Percentiles rank a stretch among this genome's conserved stretches.
Conservation (phyloP, 2,329 filamentous ascomycete species). For the Colletotrichum tropicicola region DNA sequence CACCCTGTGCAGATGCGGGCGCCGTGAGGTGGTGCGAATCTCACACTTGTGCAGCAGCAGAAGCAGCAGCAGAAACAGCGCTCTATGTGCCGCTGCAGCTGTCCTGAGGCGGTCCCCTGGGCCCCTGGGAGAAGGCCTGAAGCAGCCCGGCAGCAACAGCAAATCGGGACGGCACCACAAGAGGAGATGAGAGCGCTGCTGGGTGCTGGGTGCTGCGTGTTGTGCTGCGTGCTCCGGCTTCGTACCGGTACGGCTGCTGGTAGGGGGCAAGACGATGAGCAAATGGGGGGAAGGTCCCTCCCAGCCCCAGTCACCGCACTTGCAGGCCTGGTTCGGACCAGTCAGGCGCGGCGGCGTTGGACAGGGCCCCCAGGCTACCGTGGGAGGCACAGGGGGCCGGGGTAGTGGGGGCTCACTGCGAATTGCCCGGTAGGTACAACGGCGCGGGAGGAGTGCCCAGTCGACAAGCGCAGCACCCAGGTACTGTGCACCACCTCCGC, state of each 20-base stretch:
- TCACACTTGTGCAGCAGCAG: not conserved
- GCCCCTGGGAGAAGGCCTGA: no score
- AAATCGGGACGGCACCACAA: not conserved
- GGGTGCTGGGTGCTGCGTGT: no score
- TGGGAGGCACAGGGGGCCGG: slow-evolving; percentile 9
- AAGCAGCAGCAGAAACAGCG: not conserved
- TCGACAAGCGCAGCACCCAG: not conserved
- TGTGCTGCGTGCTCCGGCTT: not conserved
- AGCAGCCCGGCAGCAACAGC: no score
- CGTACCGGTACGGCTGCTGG: not conserved
- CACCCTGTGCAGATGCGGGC: slow-evolving; percentile 14
- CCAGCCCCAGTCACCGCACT: not conserved
- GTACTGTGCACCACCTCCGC: not conserved
- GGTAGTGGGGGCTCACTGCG: not conserved
- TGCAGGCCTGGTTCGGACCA: slow-evolving; percentile 13
- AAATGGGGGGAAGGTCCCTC: not conserved
- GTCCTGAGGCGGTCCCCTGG: no score
- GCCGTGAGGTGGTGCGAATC: not conserved
- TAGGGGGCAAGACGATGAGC: not conserved
- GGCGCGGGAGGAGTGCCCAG: not conserved
- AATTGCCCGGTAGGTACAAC: not conserved
- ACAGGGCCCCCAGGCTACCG: slow-evolving; percentile 8
- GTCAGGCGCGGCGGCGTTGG: not conserved
- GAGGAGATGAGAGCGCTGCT: not conserved
- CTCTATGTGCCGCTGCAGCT: no score